Evolutionary conservation across 225 moss, liverwort and hornwort genomes (phyloP), one percentile per base, ranked within the genome.

Genomic region (Physcomitrellopsis africana): DNA sequence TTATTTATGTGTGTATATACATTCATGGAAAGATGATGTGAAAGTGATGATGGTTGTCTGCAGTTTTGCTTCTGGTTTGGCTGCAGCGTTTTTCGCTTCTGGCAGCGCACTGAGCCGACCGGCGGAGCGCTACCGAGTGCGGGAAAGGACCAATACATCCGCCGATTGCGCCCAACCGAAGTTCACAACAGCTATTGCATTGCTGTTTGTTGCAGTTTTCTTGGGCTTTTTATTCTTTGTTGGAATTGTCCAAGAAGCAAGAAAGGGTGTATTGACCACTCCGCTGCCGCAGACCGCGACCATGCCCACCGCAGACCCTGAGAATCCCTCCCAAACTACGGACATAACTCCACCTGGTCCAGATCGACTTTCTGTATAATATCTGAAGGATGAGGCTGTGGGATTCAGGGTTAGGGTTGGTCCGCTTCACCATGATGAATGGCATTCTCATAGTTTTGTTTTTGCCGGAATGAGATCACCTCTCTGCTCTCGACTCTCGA

Each of bases 21-120:
- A 37, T 37, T 4, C 7, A 20, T 57, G 19, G 18, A 20, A 44
- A 66, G 13, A 41, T 76, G 20, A 77, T 19, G 13, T 22, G 6
- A 13, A 16, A 8, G 11, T 5, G 51, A 5, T 17, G 68, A 13
- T 8, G 29, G n/a, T 51, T 11, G 10, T 74, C 56, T 14, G 70
- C 77, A 84, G 81, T 77, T 70, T 81, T 18, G 84, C 81, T 8
- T 45, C 74, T 2, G 84, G 84, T 43, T 74, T 81, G 51, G 56
- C 80, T 3, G 77, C 84, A 8, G 81, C 77, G 0, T 81, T 81
- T 57, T 84, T 84, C 12, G 81, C 84, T 12, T 73, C 81, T 3
- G 63, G 77, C 10, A 84, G 84, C 32, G 80, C 84, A 16, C 53
- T 84, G 46, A 84, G 84, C 65, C 44, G 81, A 13, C 81, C 81